Conservation (phyloP, 163 green algal species). For the Trebouxia gelatinosa region DNA sequence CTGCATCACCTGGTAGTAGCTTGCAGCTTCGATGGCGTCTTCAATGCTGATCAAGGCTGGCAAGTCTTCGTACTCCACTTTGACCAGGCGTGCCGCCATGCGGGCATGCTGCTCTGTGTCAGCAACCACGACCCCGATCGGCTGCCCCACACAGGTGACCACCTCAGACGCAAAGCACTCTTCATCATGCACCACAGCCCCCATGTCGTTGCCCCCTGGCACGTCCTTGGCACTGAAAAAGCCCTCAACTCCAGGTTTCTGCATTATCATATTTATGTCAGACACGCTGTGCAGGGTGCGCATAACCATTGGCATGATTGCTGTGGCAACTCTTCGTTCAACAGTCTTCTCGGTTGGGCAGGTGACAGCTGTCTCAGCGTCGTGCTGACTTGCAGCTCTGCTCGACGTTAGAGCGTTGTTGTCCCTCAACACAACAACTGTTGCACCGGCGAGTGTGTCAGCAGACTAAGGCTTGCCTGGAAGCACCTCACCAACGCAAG, state of each 20-base stretch:
- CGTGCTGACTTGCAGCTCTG: too few relatives aligned
- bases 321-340: too few relatives aligned
- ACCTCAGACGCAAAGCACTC: slow-evolving; percentile 77
- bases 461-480: too few relatives aligned
- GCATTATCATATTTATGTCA: too few relatives aligned
- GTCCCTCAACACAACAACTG: too few relatives aligned
- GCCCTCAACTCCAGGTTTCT: slow-evolving; percentile 72
- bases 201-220: slow-evolving; percentile 84
- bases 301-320: too few relatives aligned
- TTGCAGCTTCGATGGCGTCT: slow-evolving; percentile 74
- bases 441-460: too few relatives aligned
- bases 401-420: too few relatives aligned
- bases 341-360: too few relatives aligned
- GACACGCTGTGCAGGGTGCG: too few relatives aligned
- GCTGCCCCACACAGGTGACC: slow-evolving; percentile 79
- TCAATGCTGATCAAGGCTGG: slow-evolving; percentile 84
- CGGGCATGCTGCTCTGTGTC: slow-evolving; percentile 72
- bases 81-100: slow-evolving; percentile 69
- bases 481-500: too few relatives aligned
- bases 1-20: slow-evolving; percentile 62
- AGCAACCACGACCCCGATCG: slow-evolving; percentile 88
- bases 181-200: slow-evolving; percentile 84
- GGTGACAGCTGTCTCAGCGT: too few relatives aligned
- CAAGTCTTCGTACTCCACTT: slow-evolving; percentile 88
- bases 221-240: slow-evolving; percentile 78